A percentile compares a stretch with the other conserved stretches of the same genome.
These are phyloP conservation scores for Penicillium concentricum DNA, from an alignment of 2,329 filamentous ascomycete species.

Conservation along the genomic window DNA sequence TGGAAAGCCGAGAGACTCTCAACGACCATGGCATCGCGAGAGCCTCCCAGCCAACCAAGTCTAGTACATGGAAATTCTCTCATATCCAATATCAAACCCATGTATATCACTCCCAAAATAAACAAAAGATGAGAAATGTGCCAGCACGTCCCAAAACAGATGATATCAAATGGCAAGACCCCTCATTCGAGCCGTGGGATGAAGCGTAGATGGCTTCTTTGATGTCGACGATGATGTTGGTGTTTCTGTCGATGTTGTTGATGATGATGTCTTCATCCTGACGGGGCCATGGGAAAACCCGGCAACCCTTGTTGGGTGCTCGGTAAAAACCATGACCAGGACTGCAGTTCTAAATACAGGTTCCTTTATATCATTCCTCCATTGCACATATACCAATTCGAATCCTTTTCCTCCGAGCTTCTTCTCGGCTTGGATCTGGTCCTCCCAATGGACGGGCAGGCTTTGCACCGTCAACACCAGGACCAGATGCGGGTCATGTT, in stretches of 20 bases:
- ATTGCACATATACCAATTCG: background rate
- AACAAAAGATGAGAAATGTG: background rate
- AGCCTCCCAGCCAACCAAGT: background rate
- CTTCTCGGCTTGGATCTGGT: background rate
- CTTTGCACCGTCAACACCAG: background rate
- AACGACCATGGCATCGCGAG: conserved; percentile 3
- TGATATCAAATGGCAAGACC: conserved; percentile 6
- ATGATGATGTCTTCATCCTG: background rate
- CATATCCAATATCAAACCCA: background rate
- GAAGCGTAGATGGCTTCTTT: background rate
- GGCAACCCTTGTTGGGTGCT: background rate
- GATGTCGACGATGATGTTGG: background rate
- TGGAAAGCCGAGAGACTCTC: background rate
- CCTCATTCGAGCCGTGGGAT: conserved; percentile 21
- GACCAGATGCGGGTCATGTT: background rate
- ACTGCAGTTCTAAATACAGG: background rate
- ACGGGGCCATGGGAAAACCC: conserved; percentile 24
- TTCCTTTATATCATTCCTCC: background rate
- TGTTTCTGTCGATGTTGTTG: background rate
- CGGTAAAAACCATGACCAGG: conserved; percentile 25
- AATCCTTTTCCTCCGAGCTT: background rate
- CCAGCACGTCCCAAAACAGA: background rate
- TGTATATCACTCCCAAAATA: background rate
- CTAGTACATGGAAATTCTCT: background rate
- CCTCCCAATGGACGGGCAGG: background rate